Evolutionary conservation across 139 green algal genomes (phyloP).

Genomic region (Tetradesmus obliquus): DNA sequence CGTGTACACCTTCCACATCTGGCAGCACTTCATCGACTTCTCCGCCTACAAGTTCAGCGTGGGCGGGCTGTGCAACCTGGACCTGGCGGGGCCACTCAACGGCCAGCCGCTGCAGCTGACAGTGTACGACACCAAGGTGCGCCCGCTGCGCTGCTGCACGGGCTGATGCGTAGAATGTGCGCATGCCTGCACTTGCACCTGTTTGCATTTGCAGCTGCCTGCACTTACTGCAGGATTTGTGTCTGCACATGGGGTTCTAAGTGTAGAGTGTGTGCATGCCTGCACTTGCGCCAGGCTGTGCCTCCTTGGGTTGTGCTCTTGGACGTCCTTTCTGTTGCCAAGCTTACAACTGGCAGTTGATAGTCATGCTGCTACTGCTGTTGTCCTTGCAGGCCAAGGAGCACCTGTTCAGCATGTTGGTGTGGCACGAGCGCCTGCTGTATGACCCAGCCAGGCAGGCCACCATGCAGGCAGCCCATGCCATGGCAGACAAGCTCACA

Average conservation of each 20-base stretch:
- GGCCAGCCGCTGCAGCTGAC: slow-evolving; percentile 15
- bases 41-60: slow-evolving; percentile 14
- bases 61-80: background rate
- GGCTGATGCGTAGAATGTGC: too few relatives aligned
- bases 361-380: too few relatives aligned
- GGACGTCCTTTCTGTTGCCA: too few relatives aligned
- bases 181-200: too few relatives aligned
- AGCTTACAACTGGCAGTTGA: too few relatives aligned
- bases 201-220: too few relatives aligned
- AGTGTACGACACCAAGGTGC: background rate
- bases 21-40: slow-evolving; percentile 35
- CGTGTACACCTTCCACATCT: slow-evolving; percentile 42
- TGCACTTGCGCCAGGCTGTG: too few relatives aligned
- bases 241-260: too few relatives aligned
- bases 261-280: too few relatives aligned
- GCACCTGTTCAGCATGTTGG: slow-evolving; percentile 13
- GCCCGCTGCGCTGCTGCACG: background rate
- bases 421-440: slow-evolving; percentile 31
- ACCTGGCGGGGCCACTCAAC: background rate
- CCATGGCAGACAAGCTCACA: background rate
- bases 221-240: too few relatives aligned
- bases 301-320: too few relatives aligned
- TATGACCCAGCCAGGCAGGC: background rate
- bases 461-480: background rate
- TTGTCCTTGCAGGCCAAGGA: background rate